Conservation (phyloP, 2,329 filamentous ascomycete genomes). For the Reticulascus tulasneorum region DNA sequence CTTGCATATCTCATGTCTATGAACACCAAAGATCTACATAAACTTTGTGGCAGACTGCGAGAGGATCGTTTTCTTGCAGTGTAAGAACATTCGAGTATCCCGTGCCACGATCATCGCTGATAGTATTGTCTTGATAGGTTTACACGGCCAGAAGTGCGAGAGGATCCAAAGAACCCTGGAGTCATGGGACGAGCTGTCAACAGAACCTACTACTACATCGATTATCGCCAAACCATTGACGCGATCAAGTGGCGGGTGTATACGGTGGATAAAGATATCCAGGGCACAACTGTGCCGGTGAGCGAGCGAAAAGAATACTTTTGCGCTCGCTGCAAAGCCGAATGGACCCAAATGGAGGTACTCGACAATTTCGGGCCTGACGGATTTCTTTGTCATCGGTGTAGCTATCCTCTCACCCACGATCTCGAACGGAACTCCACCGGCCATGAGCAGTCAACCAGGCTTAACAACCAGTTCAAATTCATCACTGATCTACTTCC, state of each 20-base stretch:
- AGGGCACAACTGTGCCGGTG: constrained; percentile 74
- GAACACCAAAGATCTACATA: constrained; percentile 88
- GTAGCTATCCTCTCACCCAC: constrained; percentile 59
- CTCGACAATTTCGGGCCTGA: constrained; percentile 67
- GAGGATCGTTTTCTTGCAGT: constrained; percentile 83
- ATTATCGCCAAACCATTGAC: constrained; percentile 90
- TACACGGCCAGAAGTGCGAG: constrained; percentile 12
- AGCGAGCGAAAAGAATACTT: constrained; percentile 89
- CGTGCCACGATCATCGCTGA: no score
- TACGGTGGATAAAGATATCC: constrained; percentile 82
- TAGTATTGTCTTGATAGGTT: no score
- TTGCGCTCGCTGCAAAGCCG: constrained; percentile 74
- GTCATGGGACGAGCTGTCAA: constrained; percentile 78
- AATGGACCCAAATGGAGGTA: constrained; percentile 89
- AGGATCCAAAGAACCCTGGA: constrained; percentile 36
- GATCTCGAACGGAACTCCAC: constrained; percentile 65
- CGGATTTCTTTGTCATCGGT: constrained; percentile 83
- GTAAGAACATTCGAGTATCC: no score
- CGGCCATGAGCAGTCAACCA: constrained; percentile 68
- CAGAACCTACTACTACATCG: constrained; percentile 95
- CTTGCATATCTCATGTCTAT: constrained; percentile 82
- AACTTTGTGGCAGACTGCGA: constrained; percentile 77
- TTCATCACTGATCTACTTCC: constrained; percentile 74
- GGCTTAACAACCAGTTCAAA: constrained; percentile 74
- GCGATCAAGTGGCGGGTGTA: constrained; percentile 94